These are phyloP conservation scores for Phlegmacium glaucopus DNA, from an alignment of 768 basidiomycete species.

Conservation along the genomic window DNA sequence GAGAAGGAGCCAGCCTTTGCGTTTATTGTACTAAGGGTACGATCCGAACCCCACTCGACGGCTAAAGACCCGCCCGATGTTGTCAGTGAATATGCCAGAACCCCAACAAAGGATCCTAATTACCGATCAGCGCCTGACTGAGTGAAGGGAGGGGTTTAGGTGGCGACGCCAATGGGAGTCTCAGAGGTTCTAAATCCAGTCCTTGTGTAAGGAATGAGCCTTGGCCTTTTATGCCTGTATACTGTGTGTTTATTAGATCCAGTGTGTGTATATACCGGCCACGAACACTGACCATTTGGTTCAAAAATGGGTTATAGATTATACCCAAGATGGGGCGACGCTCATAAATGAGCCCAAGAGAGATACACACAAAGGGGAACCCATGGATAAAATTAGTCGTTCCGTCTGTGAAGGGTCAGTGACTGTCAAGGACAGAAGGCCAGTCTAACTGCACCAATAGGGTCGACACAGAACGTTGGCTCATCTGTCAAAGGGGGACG, in stretches of 20 bases:
- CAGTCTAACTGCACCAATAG: constrained; percentile 60
- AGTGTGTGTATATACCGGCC: background rate
- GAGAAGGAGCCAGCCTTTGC: constrained; percentile 67
- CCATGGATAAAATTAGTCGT: constrained; percentile 88
- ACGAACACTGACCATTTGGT: constrained; percentile 58
- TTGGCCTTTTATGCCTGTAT: constrained; percentile 73
- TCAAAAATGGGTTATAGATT: constrained; percentile 89
- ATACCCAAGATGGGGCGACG: constrained; percentile 85
- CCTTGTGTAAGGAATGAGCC: constrained; percentile 73
- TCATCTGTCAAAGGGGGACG: constrained; percentile 72
- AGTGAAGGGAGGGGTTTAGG: constrained; percentile 65
- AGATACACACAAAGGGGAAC: constrained; percentile 87
- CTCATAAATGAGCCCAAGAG: constrained; percentile 84
- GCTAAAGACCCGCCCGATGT: constrained; percentile 32
- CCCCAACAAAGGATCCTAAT: constrained; percentile 4
- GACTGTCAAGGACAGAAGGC: background rate
- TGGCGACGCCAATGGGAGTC: constrained; percentile 59
- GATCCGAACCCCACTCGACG: constrained; percentile 88
- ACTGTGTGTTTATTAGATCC: constrained; percentile 35
- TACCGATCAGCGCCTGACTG: constrained; percentile 70
- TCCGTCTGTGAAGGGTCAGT: constrained; percentile 48
- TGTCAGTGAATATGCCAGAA: background rate
- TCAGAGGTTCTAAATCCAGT: constrained; percentile 36
- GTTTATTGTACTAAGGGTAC: constrained; percentile 46
- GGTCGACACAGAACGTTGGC: constrained; percentile 96